Evolutionary conservation across 768 basidiomycete genomes (phyloP), one percentile per base, ranked within the genome.

Genomic region (Lepiota subincarnata): DNA sequence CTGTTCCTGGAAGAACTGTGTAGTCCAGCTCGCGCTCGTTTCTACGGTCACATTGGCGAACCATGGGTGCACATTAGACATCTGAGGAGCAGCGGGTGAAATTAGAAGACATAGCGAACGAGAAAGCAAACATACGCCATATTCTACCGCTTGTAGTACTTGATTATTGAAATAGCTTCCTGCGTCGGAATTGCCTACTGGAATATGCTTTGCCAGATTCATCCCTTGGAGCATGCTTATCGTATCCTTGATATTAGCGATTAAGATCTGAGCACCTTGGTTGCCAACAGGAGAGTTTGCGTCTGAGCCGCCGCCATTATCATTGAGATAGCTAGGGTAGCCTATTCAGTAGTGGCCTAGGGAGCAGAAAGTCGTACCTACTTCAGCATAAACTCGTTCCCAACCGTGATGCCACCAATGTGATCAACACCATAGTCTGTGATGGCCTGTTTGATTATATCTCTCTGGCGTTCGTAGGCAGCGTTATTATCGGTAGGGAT

Each of bases 41-140:
- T 80, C 66, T 20, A 86, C 82, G 6, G 80, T 76, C 20, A 86
- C 79, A 59, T 87, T 83, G n/a, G 87, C 95, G 65, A 97, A 98
- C 92, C 91, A 94, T 2, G 93, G 85, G 63, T 96, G 93, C 6
- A 93, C 91, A 57, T 97, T 96, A 5, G 91, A 80, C 87, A 94
- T 81, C 84, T 87, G 55, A 13, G 34, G 38, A 19, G 13, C 6
- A 14, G 11, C 3, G 12, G 6, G 50, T 31, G n/a, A 20, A 36
- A 24, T 18, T 16, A 57, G 47, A 36, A 16, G 39, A 37, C 10
- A 11, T 12, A 36, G 18, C 18, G n/a, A 6, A 24, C 6, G 16
- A 8, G 22, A 35, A 46, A 57, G 43, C 26, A 44, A 39, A 73
- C 79, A 28, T 66, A 86, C 84, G 48, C 87, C 89, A 60, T 84